Conservation (phyloP, 2,329 filamentous ascomycete species). For the Neofusicoccum sp. region DNA sequence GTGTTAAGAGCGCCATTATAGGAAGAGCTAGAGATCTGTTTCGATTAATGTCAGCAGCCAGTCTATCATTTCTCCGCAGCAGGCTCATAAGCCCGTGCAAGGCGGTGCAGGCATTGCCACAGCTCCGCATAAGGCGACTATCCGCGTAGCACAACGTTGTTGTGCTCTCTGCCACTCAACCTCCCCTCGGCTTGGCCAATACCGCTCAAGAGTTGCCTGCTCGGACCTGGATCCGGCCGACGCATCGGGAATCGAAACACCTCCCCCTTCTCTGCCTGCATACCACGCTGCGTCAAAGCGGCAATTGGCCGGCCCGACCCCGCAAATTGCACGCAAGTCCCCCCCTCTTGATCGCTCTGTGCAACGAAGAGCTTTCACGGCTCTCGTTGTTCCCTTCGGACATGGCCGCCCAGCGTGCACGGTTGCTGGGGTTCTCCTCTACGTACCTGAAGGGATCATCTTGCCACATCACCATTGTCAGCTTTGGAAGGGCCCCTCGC, state of each 20-base stretch:
- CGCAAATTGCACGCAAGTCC: slow-evolving; percentile 1
- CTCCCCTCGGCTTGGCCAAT: not conserved
- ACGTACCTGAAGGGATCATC: not conserved
- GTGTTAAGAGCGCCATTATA: not conserved
- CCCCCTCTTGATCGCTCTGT: not conserved
- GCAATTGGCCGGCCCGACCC: slow-evolving; percentile 7
- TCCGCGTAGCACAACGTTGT: not conserved
- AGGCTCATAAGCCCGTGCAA: not conserved
- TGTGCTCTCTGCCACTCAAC: not conserved
- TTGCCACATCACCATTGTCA: not conserved
- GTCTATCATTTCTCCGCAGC: not conserved
- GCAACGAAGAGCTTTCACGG: not conserved
- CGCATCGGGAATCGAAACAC: not conserved
- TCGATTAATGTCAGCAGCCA: not conserved
- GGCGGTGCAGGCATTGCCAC: not conserved
- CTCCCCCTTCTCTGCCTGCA: not conserved
- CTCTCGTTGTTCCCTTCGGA: not conserved
- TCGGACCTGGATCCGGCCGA: not conserved
- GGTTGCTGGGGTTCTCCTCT: not conserved
- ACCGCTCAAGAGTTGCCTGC: not conserved
- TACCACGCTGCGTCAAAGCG: not conserved
- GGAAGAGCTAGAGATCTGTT: not conserved
- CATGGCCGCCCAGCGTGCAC: not conserved
- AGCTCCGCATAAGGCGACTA: not conserved
- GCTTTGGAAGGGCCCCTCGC: not conserved